A percentile compares a stretch with the other conserved stretches of the same genome.
These are phyloP conservation scores for Tephrocybe sp. DNA, from an alignment of 768 basidiomycete genomes.

Conservation along the genomic window DNA sequence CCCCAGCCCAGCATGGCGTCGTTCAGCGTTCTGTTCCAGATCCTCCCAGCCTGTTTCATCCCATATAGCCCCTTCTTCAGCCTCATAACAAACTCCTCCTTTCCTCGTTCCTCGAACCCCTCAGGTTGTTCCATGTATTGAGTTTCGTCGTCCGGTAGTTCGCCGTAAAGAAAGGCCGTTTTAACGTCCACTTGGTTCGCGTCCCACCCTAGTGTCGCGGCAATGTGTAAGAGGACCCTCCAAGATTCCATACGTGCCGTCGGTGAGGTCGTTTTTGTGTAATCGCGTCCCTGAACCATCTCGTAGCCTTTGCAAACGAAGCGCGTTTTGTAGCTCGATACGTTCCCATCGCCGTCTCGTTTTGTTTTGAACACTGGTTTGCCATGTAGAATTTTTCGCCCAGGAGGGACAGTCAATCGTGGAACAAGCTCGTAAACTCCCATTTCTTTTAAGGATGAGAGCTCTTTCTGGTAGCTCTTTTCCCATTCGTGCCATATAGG, in stretches of 20 bases:
- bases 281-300: conserved; percentile 13
- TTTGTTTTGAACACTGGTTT: conserved; percentile 22
- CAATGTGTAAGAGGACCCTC: conserved; percentile 27
- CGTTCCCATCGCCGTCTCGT: conserved; percentile 22
- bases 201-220: conserved; percentile 21
- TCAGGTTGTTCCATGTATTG: conserved; percentile 33
- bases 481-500: no score
- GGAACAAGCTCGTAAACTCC: conserved; percentile 11
- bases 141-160: conserved; percentile 20
- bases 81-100: conserved; percentile 16
- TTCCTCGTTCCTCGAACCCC: conserved; percentile 19
- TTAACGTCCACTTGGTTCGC: conserved; percentile 33
- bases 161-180: conserved; percentile 19
- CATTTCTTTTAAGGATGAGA: neutral
- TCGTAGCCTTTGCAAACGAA: conserved; percentile 35
- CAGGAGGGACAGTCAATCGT: neutral
- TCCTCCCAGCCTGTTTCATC: conserved; percentile 11
- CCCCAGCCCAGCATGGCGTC: conserved; percentile 21
- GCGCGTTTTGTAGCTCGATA: conserved; percentile 28
- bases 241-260: conserved; percentile 18
- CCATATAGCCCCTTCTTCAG: conserved; percentile 2
- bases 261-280: conserved; percentile 1
- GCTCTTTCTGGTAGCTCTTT: neutral
- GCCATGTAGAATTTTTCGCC: neutral
- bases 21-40: conserved; percentile 28